These are phyloP conservation scores for Triticum turgidum DNA, from an alignment of 176 grass and related monocot genomes.

Conservation along the genomic window DNA sequence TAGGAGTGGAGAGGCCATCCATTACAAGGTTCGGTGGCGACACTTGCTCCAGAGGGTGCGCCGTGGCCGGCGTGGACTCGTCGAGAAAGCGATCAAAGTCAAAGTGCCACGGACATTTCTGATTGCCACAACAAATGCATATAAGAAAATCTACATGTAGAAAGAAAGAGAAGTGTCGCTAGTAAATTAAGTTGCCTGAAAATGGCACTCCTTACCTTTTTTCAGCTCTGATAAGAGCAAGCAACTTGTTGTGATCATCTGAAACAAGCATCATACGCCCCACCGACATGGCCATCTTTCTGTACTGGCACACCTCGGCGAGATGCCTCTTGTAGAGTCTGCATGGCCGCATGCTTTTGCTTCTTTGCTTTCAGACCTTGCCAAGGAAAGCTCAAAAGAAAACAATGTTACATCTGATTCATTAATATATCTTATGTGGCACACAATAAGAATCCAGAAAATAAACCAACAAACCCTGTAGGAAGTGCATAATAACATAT, in stretches of 20 bases:
- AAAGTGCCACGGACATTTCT: too few relatives aligned
- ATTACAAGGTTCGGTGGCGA: too few relatives aligned
- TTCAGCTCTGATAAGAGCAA: conserved; percentile 45
- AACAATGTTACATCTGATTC: conserved; percentile 25
- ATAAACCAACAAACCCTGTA: conserved; percentile 69
- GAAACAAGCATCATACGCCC: conserved; percentile 49
- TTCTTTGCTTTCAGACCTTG: conserved; percentile 99
- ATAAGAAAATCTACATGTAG: not conserved
- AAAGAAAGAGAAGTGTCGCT: not conserved
- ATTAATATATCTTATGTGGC: not conserved
- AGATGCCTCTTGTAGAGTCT: too few relatives aligned
- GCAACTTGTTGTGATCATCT: conserved; percentile 37
- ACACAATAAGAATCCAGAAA: conserved; percentile 12
- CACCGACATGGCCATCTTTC: too few relatives aligned
- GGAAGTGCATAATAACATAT: conserved; percentile 97
- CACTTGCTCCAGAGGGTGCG: too few relatives aligned
- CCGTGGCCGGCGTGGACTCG: too few relatives aligned
- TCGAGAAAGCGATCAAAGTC: too few relatives aligned
- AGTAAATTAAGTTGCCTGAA: not conserved
- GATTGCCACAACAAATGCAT: too few relatives aligned
- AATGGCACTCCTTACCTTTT: conserved; percentile 38
- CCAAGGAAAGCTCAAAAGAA: conserved; percentile 80
- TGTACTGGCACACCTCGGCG: too few relatives aligned
- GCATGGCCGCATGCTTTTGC: conserved; percentile 56
- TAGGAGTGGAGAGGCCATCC: too few relatives aligned